These are phyloP conservation scores for Fusarium sp. DNA, from an alignment of 2,329 filamentous ascomycete species.

Conservation along the genomic window DNA sequence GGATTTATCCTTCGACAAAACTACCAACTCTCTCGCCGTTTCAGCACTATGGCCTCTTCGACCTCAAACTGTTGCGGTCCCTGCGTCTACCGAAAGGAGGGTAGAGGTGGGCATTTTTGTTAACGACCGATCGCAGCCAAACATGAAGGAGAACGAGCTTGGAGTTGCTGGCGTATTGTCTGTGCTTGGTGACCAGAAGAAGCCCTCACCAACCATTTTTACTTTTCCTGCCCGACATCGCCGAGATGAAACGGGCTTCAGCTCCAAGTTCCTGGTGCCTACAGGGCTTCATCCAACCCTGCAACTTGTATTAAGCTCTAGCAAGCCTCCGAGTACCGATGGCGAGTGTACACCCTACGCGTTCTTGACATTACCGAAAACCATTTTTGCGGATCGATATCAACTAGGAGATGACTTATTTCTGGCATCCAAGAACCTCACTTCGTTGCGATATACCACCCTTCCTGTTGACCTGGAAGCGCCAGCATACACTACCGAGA, in stretches of 20 bases:
- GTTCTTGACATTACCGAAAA: conserved; percentile 83
- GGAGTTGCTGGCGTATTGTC: conserved; percentile 82
- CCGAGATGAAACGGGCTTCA: conserved; percentile 68
- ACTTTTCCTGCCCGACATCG: conserved; percentile 83
- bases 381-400: conserved; percentile 88
- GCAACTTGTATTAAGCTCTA: conserved; percentile 70
- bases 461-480: conserved; percentile 90
- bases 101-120: conserved; percentile 86
- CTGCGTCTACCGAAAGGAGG: conserved; percentile 60
- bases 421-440: conserved; percentile 82
- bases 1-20: conserved; percentile 81
- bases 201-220: conserved; percentile 81
- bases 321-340: conserved; percentile 61
- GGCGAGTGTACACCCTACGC: conserved; percentile 78
- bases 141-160: conserved; percentile 76
- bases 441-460: conserved; percentile 72
- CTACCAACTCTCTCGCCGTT: conserved; percentile 72
- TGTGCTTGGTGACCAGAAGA: conserved; percentile 78
- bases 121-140: conserved; percentile 65
- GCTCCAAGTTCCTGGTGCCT: conserved; percentile 72
- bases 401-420: conserved; percentile 83
- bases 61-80: conserved; percentile 54
- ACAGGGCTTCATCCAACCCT: conserved; percentile 87
- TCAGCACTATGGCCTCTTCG: conserved; percentile 71
- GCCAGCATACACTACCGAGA: conserved; percentile 79